phyloP scores from a whole-genome alignment of 2,329 filamentous ascomycete species.

The Sordariomycetes sp. region DNA sequence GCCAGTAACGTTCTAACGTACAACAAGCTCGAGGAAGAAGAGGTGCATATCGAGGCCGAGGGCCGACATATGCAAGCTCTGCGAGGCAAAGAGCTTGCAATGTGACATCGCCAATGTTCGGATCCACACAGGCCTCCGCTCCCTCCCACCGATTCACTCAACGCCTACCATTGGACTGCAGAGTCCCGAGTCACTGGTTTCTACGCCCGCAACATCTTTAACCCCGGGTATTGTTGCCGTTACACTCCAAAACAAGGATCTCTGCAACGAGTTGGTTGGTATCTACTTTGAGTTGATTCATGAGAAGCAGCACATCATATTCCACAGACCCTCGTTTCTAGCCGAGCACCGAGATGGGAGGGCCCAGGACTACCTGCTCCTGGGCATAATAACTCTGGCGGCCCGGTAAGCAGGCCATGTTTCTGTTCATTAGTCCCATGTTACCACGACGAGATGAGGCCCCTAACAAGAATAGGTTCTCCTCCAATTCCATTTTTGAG shows the following conservation, averaged over 20 bases:
- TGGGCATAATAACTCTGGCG: slow-evolving; percentile 3
- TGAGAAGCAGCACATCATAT: slow-evolving; percentile 7
- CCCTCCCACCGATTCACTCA: not conserved
- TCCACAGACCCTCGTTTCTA: slow-evolving; percentile 6
- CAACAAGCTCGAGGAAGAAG: not conserved
- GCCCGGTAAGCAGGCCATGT: slow-evolving; percentile 1
- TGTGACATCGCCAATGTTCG: not conserved
- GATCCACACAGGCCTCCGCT: not conserved
- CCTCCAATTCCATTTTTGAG: not conserved
- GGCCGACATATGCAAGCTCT: not conserved
- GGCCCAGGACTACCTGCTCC: slow-evolving; percentile 1
- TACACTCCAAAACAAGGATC: not conserved
- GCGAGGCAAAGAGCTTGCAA: not conserved
- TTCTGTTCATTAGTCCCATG: not conserved
- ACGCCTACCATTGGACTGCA: not conserved
- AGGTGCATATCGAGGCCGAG: not conserved
- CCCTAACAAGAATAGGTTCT: not conserved
- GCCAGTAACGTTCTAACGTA: not conserved
- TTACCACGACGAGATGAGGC: not conserved
- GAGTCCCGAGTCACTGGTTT: not conserved
- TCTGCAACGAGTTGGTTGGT: slow-evolving; percentile 2
- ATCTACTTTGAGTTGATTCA: slow-evolving; percentile 6
- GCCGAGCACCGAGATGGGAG: not conserved
- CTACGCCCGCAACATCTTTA: not conserved
- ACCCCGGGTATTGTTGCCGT: not conserved